These are phyloP conservation scores for Trypanosoma platydactyli DNA, from an alignment of 208 protist genomes.

Conservation along the genomic window DNA sequence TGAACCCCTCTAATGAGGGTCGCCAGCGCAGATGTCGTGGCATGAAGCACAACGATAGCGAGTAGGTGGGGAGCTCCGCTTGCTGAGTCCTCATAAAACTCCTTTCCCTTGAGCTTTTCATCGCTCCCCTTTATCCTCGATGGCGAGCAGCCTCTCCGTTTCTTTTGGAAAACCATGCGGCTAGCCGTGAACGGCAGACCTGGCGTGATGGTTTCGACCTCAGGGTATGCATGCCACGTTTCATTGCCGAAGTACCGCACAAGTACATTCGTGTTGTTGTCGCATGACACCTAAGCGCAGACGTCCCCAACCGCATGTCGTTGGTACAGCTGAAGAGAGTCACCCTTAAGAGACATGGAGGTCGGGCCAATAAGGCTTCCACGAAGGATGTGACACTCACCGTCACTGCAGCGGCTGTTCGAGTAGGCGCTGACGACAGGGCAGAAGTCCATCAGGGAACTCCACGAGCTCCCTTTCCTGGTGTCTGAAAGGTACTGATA, in stretches of 20 bases:
- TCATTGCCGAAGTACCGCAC: slow-evolving; percentile 19
- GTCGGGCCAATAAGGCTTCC: slow-evolving; percentile 28
- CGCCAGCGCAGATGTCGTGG: too few relatives aligned
- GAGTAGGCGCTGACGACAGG: slow-evolving; percentile 26
- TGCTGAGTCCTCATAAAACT: too few relatives aligned
- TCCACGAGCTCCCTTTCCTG: slow-evolving; percentile 10
- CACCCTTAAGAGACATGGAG: slow-evolving; percentile 23
- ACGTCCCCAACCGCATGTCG: slow-evolving; percentile 25
- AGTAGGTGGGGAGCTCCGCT: too few relatives aligned
- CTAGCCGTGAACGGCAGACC: background rate
- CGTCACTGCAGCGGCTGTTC: slow-evolving; percentile 26
- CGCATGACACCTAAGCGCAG: slow-evolving; percentile 27
- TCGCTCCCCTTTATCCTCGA: too few relatives aligned
- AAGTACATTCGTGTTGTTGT: background rate
- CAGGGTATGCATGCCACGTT: slow-evolving; percentile 8
- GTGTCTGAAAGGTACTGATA: slow-evolving; percentile 47
- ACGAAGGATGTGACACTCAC: slow-evolving; percentile 10
- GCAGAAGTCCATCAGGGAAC: slow-evolving; percentile 48
- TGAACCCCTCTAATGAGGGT: too few relatives aligned
- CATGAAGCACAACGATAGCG: too few relatives aligned
- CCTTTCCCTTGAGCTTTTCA: too few relatives aligned
- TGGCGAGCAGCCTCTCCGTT: background rate
- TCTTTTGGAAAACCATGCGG: slow-evolving; percentile 1
- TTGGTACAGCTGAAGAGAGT: background rate
- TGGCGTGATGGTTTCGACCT: slow-evolving; percentile 4